Evolutionary conservation across 2,329 filamentous ascomycete species (phyloP), one percentile per base, ranked within the genome.

Genomic region (Aspergillus quadrilineatus): DNA sequence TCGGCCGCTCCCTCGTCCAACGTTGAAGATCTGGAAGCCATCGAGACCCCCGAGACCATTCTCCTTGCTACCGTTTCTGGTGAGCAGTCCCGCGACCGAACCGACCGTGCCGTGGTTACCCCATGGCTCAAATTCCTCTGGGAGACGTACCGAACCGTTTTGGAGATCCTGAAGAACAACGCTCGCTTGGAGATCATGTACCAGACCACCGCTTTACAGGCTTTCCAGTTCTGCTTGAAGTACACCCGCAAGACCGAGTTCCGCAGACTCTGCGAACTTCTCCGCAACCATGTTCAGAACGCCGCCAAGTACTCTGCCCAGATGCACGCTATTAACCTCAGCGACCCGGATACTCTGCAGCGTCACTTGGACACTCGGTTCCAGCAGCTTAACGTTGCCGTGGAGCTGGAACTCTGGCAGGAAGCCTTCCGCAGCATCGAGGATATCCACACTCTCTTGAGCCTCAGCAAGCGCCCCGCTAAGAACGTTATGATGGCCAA

Each of bases 401-500:
- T 97, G 58, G 94, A 99, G 79, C 84, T 99, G 56, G 94, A 99
- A 79, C 80, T 99, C 44, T 99, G 94, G 94, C 94, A 99, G 79
- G 94, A 99, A 80, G 94, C 94, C 63, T 99, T 99, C 89, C 90
- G 94, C 75, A 97, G 92, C 71, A 93, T 99, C 49, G 94, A 99
- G 79, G 94, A 99, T 73, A 97, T 97, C 66, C 94, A 99, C 80
- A 97, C 92, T 50, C 85, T 99, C 54, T 86, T 99, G 65, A 97
- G 89, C 80, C 84, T 97, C 67, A 97, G 93, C 88, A 97, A 97
- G 85, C 90, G 94, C 55, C 92, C 92, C 39, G 89, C 94, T 53
- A 97, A 97, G 88, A 97, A 97, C 75, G 83, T 97, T 73, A 97
- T 99, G 94, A 99, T 99, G 94, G 94, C 94, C 79, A 99, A 97